Evolutionary conservation across 1,139 yeast species (phyloP), one percentile per base, ranked within the genome.

Genomic region (Kurtzmaniella quercitrusa): DNA sequence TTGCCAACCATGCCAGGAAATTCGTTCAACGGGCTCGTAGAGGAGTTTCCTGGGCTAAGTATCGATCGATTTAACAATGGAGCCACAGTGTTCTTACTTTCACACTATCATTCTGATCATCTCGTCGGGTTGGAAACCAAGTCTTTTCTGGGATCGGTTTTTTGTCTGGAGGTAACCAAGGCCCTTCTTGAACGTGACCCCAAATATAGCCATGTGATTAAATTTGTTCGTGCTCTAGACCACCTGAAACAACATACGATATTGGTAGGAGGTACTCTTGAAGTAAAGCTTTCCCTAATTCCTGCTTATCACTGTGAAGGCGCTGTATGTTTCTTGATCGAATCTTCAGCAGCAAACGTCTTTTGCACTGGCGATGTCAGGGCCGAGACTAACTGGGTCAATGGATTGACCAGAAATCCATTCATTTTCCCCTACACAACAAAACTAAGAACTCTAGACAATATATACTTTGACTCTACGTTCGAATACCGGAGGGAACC

Each of bases 261-360:
- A 10, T 43, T 37, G 0, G 52, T 53, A 2, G 51, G 44, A 17
- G 56, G 38, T 2, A 48, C 50, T 12, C 4, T 31, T 14, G 36
- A 16, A 3, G 44, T 68, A 9, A 48, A 27, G 7, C 45, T 65
- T 3, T 63, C 70, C 0, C 47, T 66, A 41, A 61, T 73, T 2
- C 63, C 70, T 8, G 65, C 81, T 0, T 73, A 81, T 51, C 88
- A 82, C 52, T 82, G 87, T 51, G 82, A 85, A 3, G 88, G 87
- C 2, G 69, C 85, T 2, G 65, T 69, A 4, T 78, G 81, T 82
- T 73, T 77, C 46, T 63, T 81, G 34, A 49, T 82, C 1, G 79
- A 79, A 50, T 56, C 63, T 2, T 39, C 45, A 0, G 38, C 41
- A 1, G 56, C 51, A 12, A 57, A 76, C 0, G 73, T 80, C 1